phyloP scores from a whole-genome alignment of 1,139 yeast genomes.

The Geotrichum fermentans region DNA sequence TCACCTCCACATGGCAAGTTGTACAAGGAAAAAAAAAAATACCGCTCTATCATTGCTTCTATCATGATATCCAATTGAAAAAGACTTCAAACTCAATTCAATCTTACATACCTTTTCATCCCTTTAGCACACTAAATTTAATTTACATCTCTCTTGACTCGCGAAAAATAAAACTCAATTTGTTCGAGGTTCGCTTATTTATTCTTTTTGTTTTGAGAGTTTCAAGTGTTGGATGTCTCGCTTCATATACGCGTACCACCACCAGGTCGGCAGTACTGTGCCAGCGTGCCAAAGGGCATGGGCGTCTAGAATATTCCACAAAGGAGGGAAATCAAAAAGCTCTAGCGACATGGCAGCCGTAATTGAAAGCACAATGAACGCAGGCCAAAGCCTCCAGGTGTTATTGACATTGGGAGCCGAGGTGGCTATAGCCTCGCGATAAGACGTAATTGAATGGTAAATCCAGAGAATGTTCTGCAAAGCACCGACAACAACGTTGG shows the following conservation, averaged over 20 bases:
- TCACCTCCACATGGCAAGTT: no score
- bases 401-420: constrained; percentile 15
- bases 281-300: constrained; percentile 85
- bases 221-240: constrained; percentile 30
- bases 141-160: no score
- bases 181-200: not conserved
- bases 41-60: no score
- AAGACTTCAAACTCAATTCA: no score
- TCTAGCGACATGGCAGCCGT: constrained; percentile 78
- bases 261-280: constrained; percentile 38
- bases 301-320: constrained; percentile 68
- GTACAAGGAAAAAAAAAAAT: no score
- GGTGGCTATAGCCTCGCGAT: constrained; percentile 8
- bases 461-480: constrained; percentile 61
- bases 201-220: constrained; percentile 14
- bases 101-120: no score
- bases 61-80: no score
- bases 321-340: constrained; percentile 80
- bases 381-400: constrained; percentile 50
- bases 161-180: no score
- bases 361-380: constrained; percentile 49
- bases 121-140: no score
- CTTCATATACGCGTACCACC: constrained; percentile 40
- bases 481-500: constrained; percentile 74
- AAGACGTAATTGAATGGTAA: constrained; percentile 32